Conservation (phyloP, 345 rosid genomes). For the Eucalyptus polybractea region DNA sequence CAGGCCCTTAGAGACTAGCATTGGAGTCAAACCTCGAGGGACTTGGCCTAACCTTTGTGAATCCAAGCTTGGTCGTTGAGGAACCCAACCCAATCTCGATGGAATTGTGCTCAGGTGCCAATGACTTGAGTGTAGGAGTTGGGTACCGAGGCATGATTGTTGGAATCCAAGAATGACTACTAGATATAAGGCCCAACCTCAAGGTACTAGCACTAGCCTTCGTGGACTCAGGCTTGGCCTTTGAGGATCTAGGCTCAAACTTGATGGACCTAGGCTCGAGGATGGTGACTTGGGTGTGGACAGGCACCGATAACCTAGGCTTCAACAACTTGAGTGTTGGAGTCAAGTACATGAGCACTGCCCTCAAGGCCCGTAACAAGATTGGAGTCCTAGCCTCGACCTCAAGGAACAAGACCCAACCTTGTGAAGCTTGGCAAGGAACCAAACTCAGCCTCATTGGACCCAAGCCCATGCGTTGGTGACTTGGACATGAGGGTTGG, state of each 20-base stretch:
- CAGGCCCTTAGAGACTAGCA: background rate
- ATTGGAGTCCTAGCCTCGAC: background rate
- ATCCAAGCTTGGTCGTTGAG: fast-evolving
- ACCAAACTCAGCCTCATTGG: too few species aligned
- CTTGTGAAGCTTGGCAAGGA: background rate
- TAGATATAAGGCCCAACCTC: background rate
- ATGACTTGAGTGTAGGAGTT: background rate
- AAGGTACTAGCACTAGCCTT: background rate
- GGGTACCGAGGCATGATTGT: background rate
- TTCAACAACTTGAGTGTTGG: background rate
- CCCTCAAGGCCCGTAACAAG: fast-evolving
- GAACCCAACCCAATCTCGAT: background rate
- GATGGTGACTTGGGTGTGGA: background rate
- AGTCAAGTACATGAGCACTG: fast-evolving
- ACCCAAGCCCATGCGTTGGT: too few species aligned
- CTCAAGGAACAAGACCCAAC: fast-evolving
- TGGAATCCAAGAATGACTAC: fast-evolving
- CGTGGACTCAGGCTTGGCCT: background rate
- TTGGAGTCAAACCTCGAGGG: background rate
- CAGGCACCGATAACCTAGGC: fast-evolving
- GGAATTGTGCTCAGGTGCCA: fast-evolving
- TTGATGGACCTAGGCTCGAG: background rate
- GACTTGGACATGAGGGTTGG: too few species aligned
- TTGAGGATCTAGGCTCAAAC: background rate
- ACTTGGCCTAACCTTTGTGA: background rate